Percentiles rank a stretch among this genome's conserved stretches.
Evolutionary conservation across 2,329 filamentous ascomycete species (phyloP).

Genomic region (Paraphoma sp.): DNA sequence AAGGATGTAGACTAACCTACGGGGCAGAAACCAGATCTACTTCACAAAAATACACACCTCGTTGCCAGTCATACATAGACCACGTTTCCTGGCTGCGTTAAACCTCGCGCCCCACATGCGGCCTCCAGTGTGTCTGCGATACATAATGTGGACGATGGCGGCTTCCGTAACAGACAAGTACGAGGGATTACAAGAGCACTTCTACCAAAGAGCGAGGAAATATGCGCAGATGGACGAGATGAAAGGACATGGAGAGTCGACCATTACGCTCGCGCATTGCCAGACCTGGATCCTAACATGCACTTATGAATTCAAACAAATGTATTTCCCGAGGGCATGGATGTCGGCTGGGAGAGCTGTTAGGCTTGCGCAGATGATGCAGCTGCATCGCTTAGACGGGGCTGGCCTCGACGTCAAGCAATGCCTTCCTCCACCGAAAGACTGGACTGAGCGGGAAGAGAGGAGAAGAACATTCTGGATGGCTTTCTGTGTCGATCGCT

Average conservation of each 20-base stretch:
- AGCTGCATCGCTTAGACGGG: constrained; percentile 85
- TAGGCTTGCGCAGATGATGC: constrained; percentile 90
- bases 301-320: constrained; percentile 93
- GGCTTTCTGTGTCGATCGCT: constrained; percentile 87
- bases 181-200: constrained; percentile 78
- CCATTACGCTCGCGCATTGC: constrained; percentile 84
- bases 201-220: constrained; percentile 88
- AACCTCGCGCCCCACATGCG: constrained; percentile 85
- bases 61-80: constrained; percentile 86
- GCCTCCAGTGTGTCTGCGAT: constrained; percentile 86
- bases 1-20: constrained; percentile 12
- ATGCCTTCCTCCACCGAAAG: constrained; percentile 81
- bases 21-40: constrained; percentile 75
- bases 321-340: constrained; percentile 97
- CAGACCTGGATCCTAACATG: constrained; percentile 83
- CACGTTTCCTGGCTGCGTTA: constrained; percentile 86
- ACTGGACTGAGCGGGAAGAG: constrained; percentile 95
- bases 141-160: constrained; percentile 96
- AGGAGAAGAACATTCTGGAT: constrained; percentile 93
- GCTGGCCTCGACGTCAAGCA: constrained; percentile 88
- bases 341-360: constrained; percentile 83
- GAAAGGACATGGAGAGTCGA: constrained; percentile 87
- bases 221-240: constrained; percentile 90
- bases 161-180: constrained; percentile 86
- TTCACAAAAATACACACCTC: constrained; percentile 91